phyloP scores from a whole-genome alignment of 768 basidiomycete species.

The Lepiota venenata region DNA sequence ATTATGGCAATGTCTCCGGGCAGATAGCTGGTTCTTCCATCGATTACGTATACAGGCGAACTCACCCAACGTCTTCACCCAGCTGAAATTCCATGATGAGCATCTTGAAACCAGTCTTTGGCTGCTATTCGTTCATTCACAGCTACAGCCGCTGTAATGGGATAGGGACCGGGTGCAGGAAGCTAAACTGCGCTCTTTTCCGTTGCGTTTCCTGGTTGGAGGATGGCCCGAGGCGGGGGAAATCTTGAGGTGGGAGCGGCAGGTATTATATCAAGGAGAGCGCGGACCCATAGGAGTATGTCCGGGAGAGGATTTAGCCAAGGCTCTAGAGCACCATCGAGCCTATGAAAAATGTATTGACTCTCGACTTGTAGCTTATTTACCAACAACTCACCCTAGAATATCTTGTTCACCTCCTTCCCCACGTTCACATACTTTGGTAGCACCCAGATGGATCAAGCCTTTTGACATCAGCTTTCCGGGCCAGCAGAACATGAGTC shows the following conservation, averaged over 20 bases:
- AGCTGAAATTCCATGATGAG: constrained; percentile 80
- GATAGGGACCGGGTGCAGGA: constrained; percentile 30
- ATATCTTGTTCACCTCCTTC: constrained; percentile 88
- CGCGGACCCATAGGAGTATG: constrained; percentile 45
- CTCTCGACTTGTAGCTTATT: not conserved
- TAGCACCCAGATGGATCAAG: constrained; percentile 63
- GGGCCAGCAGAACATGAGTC: constrained; percentile 90
- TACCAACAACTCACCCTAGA: constrained; percentile 53
- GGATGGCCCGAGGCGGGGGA: constrained; percentile 38
- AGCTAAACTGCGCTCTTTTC: constrained; percentile 23
- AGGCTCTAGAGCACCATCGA: constrained; percentile 69
- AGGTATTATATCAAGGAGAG: constrained; percentile 39
- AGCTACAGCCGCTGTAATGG: constrained; percentile 50
- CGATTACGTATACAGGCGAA: not conserved
- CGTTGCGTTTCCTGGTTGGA: constrained; percentile 23
- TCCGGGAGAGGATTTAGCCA: constrained; percentile 57
- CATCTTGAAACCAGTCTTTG: constrained; percentile 89
- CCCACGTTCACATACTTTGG: constrained; percentile 60
- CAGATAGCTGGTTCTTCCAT: constrained; percentile 47
- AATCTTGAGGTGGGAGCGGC: constrained; percentile 23
- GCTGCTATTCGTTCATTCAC: constrained; percentile 73
- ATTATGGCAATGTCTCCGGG: constrained; percentile 85
- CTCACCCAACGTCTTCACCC: constrained; percentile 58
- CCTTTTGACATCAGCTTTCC: constrained; percentile 76
- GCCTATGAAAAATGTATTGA: constrained; percentile 32